phyloP scores from a whole-genome alignment of 192 early-diverging fungal genomes.

The Dissophora globulifera region DNA sequence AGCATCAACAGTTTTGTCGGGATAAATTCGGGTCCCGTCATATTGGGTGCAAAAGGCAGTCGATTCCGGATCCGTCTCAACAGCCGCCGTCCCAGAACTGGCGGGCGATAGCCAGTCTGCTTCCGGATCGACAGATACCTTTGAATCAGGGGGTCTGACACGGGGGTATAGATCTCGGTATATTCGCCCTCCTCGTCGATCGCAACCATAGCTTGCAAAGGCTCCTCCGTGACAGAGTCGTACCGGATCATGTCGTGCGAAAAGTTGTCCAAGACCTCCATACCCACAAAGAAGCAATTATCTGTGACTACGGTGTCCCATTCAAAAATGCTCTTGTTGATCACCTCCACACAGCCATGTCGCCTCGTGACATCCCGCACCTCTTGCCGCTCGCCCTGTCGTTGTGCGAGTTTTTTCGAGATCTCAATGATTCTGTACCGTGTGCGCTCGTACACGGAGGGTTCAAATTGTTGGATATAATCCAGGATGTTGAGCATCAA shows the following conservation, averaged over 20 bases:
- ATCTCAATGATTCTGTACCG: conserved; percentile 96
- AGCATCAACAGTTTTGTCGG: conserved; percentile 86
- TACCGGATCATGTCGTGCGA: conserved; percentile 96
- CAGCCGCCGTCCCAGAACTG: conserved; percentile 60
- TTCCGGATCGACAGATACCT: conserved; percentile 74
- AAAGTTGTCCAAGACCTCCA: conserved; percentile 99
- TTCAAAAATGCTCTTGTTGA: conserved; percentile 94
- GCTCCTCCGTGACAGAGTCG: conserved; percentile 73
- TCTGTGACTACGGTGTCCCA: conserved; percentile 78
- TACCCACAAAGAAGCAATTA: conserved; percentile 91
- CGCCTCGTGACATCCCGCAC: conserved; percentile 46
- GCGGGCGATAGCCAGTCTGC: conserved; percentile 70
- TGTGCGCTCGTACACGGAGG: conserved; percentile 80
- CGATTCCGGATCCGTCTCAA: conserved; percentile 64
- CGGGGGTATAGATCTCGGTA: conserved; percentile 84
- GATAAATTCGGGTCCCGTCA: conserved; percentile 88
- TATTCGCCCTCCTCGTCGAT: conserved; percentile 87
- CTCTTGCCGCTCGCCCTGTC: conserved; percentile 67
- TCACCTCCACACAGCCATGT: conserved; percentile 76
- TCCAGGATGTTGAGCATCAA: conserved; percentile 94
- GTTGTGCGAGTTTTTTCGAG: conserved; percentile 79
- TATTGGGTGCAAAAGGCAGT: conserved; percentile 87
- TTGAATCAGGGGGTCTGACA: conserved; percentile 80
- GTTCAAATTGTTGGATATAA: conserved; percentile 80
- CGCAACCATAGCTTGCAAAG: conserved; percentile 85